These are phyloP conservation scores for Rhodomyrtus psidioides DNA, from an alignment of 441 rosid species.

Conservation along the genomic window DNA sequence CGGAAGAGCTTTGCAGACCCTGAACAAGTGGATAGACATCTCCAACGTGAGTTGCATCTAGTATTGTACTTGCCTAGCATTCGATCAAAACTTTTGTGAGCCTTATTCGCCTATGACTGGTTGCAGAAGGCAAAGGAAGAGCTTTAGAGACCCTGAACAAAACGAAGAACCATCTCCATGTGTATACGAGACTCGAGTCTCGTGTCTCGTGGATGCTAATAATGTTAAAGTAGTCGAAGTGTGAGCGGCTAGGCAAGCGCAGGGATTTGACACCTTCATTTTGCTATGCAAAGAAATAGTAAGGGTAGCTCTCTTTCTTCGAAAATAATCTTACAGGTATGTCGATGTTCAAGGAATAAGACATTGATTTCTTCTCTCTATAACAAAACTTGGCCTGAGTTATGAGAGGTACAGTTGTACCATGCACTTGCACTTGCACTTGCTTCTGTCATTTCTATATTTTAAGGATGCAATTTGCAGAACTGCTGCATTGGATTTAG, in stretches of 20 bases:
- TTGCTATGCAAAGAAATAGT: not conserved
- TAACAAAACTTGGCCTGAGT: not conserved
- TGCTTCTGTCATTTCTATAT: not conserved
- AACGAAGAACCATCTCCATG: not conserved
- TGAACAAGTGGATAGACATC: constrained; percentile 48
- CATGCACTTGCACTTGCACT: no score
- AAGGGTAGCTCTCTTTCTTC: not conserved
- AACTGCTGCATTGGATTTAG: not conserved
- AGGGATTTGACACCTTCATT: no score
- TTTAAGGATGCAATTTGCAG: not conserved
- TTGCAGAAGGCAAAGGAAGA: not conserved
- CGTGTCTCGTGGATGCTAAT: not conserved
- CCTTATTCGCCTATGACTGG: not conserved
- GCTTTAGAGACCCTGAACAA: not conserved
- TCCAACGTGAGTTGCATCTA: constrained; percentile 37
- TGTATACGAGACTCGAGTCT: not conserved
- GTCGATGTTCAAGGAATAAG: not conserved
- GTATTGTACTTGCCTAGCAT: not conserved
- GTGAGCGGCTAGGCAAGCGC: not conserved
- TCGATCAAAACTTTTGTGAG: not conserved
- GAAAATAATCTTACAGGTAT: not conserved
- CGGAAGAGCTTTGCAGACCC: constrained; percentile 68
- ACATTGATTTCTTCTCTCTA: not conserved
- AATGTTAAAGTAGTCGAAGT: not conserved
- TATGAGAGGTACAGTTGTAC: not conserved